Percentiles rank a stretch among this genome's conserved stretches.
phyloP scores from a whole-genome alignment of 495 filamentous ascomycete species.

The Talaromyces ruber region DNA sequence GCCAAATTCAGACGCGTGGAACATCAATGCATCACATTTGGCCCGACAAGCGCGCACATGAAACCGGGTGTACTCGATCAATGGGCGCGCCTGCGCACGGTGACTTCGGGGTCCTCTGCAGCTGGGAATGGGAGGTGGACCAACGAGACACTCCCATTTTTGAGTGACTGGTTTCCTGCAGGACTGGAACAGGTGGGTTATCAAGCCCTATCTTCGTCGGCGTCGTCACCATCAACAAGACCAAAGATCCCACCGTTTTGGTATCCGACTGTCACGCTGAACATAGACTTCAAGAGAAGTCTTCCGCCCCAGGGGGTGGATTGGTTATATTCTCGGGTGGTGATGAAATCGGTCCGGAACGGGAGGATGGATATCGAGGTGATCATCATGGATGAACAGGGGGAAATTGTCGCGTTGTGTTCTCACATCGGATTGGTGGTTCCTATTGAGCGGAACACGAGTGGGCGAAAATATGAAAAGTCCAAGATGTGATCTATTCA shows the following conservation, averaged over 20 bases:
- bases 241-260: constrained; percentile 40
- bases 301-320: constrained; percentile 50
- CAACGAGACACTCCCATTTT: constrained; percentile 45
- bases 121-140: constrained; percentile 42
- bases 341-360: constrained; percentile 48
- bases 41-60: constrained; percentile 36
- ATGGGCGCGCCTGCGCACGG: constrained; percentile 55
- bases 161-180: constrained; percentile 57
- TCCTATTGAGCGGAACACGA: constrained; percentile 41
- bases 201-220: constrained; percentile 11
- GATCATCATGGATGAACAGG: constrained; percentile 45
- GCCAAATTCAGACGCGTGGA: constrained; percentile 44
- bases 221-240: constrained; percentile 12
- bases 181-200: constrained; percentile 31
- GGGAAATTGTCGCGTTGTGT: constrained; percentile 52
- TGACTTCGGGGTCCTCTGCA: constrained; percentile 2
- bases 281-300: constrained; percentile 57
- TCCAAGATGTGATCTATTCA: constrained; percentile 20
- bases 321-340: constrained; percentile 55
- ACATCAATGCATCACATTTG: constrained; percentile 44
- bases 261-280: constrained; percentile 73
- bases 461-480: constrained; percentile 22
- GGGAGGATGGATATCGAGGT: constrained; percentile 62
- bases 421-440: constrained; percentile 56
- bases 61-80: constrained; percentile 44